Evolutionary conservation across 257 asterid species (phyloP).

Genomic region (Lithospermum erythrorhizon): DNA sequence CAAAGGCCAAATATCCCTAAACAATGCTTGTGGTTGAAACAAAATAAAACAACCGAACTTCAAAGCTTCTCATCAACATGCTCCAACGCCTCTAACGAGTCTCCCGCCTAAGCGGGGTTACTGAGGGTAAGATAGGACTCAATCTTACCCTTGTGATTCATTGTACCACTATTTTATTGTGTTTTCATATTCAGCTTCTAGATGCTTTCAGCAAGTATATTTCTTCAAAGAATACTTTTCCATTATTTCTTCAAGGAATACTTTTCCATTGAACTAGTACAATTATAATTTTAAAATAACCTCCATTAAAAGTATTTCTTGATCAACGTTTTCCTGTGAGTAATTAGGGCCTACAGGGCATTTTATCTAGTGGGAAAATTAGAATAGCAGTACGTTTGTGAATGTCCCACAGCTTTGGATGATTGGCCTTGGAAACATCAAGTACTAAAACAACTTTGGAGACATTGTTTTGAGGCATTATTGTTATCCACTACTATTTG

Average conservation of each 20-base stretch:
- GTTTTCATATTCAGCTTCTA: too few species aligned
- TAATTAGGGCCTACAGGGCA: constrained; percentile 17
- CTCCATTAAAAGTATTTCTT: neutral
- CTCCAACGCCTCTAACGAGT: too few species aligned
- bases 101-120: too few species aligned
- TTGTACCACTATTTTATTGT: too few species aligned
- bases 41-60: too few species aligned
- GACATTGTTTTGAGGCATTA: neutral
- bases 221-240: neutral
- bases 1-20: too few species aligned
- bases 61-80: too few species aligned
- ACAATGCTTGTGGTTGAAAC: too few species aligned
- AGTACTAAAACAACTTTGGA: neutral
- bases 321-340: neutral
- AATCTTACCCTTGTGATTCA: too few species aligned
- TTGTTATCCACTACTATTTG: neutral
- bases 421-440: neutral
- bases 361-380: neutral
- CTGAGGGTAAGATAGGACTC: too few species aligned
- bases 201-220: too few species aligned
- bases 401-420: constrained; percentile 15
- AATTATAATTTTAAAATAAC: neutral
- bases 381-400: constrained; percentile 2
- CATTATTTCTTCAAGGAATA: neutral
- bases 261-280: neutral